Percentiles rank a stretch among this genome's conserved stretches.
Conservation (phyloP, 805 yeast species). For the Ogataea pignaliae region DNA sequence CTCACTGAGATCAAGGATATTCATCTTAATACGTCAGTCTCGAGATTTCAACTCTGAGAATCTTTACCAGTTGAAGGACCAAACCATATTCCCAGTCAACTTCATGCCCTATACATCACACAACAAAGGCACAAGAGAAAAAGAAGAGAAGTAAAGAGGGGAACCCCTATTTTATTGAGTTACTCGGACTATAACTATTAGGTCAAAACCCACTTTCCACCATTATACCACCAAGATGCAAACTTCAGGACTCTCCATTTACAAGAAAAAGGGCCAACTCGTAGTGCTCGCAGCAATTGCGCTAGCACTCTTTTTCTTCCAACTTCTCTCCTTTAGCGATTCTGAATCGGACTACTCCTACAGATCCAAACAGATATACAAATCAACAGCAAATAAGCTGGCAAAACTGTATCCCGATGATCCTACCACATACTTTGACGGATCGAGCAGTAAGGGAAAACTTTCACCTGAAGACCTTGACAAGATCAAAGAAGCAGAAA, state of each 20-base stretch:
- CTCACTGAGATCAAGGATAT: no score
- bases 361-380: background rate
- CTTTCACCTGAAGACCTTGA: background rate
- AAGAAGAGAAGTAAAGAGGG: no score
- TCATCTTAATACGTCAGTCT: no score
- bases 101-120: no score
- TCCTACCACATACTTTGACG: background rate
- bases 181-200: no score
- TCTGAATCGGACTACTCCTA: background rate
- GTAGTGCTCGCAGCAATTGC: background rate
- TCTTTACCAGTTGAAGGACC: no score
- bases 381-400: background rate
- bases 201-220: no score
- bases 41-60: no score
- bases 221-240: no score
- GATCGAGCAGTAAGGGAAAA: background rate
- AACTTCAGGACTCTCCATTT: background rate
- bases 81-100: no score
- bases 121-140: no score
- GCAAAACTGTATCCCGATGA: background rate
- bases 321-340: background rate
- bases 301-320: background rate
- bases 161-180: no score
- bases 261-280: background rate
- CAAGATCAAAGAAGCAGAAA: background rate